These are phyloP conservation scores for Saccharomycopsis selenospora DNA, from an alignment of 805 yeast species.

Conservation along the genomic window DNA sequence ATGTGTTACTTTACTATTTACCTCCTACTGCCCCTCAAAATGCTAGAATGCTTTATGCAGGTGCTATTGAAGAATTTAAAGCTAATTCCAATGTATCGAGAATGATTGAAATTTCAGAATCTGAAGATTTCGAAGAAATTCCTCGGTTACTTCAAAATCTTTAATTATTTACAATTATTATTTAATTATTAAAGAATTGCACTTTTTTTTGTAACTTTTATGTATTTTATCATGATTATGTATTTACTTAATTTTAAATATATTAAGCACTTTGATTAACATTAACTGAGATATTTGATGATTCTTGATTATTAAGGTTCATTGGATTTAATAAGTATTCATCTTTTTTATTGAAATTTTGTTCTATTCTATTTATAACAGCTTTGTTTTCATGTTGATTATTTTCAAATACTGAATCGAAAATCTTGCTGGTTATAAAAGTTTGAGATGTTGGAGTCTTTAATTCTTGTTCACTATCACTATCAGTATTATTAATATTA, in stretches of 20 bases:
- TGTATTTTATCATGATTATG: conserved; percentile 16
- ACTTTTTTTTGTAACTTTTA: conserved; percentile 7
- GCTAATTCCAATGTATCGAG: conserved; percentile 68
- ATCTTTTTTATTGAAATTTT: too few relatives aligned
- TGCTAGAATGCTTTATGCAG: conserved; percentile 82
- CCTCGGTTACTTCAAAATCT: conserved; percentile 33
- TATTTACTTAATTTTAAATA: too few relatives aligned
- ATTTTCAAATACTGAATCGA: too few relatives aligned
- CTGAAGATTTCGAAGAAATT: conserved; percentile 61
- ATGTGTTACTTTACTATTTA: conserved; percentile 77
- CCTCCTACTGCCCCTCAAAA: conserved; percentile 84
- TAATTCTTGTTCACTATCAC: neutral
- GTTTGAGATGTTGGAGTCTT: conserved; percentile 2
- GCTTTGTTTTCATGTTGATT: too few relatives aligned
- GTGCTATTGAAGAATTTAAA: conserved; percentile 75
- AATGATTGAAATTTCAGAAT: conserved; percentile 39
- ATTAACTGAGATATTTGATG: too few relatives aligned
- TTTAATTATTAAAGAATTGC: neutral
- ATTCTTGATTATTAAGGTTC: too few relatives aligned
- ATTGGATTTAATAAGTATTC: too few relatives aligned
- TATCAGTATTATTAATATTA: neutral
- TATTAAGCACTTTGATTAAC: too few relatives aligned
- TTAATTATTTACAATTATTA: neutral
- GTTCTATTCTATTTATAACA: too few relatives aligned
- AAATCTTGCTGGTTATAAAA: too few relatives aligned